A percentile compares a stretch with the other conserved stretches of the same genome.
Evolutionary conservation across 257 asterid genomes (phyloP).

Genomic region (Euphrasia confusa): DNA sequence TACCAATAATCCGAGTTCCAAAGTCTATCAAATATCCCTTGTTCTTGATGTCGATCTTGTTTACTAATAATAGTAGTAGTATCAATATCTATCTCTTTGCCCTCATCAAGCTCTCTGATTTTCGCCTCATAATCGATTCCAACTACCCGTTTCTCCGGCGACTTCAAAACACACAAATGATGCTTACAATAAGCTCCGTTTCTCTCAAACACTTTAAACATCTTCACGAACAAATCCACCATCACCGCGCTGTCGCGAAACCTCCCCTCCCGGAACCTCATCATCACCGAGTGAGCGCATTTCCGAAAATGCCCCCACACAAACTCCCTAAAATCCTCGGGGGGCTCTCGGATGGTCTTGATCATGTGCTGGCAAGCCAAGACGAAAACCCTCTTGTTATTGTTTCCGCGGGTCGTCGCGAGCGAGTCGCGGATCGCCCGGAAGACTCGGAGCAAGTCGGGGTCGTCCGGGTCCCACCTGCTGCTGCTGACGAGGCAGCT

Average conservation of each 20-base stretch:
- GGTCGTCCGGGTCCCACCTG: constrained; percentile 17
- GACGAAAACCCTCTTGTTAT: constrained; percentile 10
- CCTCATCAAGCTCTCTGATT: neutral
- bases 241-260: constrained; percentile 12
- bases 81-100: neutral
- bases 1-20: neutral
- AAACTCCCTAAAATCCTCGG: constrained; percentile 26
- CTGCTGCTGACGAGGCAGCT: neutral
- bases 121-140: constrained; percentile 9
- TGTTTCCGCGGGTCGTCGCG: neutral
- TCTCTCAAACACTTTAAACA: constrained; percentile 27
- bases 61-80: too few species aligned
- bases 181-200: constrained; percentile 39
- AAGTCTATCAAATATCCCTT: neutral
- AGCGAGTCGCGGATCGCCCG: constrained; percentile 21
- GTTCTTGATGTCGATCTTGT: neutral
- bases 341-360: constrained; percentile 24
- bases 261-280: constrained; percentile 25
- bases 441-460: constrained; percentile 25
- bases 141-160: neutral
- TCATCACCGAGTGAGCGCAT: constrained; percentile 32
- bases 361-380: constrained; percentile 29
- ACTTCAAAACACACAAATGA: constrained; percentile 24
- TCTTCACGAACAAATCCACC: constrained; percentile 24
- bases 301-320: constrained; percentile 39